Conservation (phyloP, 2,329 filamentous ascomycete species). For the Aureobasidium sp. region DNA sequence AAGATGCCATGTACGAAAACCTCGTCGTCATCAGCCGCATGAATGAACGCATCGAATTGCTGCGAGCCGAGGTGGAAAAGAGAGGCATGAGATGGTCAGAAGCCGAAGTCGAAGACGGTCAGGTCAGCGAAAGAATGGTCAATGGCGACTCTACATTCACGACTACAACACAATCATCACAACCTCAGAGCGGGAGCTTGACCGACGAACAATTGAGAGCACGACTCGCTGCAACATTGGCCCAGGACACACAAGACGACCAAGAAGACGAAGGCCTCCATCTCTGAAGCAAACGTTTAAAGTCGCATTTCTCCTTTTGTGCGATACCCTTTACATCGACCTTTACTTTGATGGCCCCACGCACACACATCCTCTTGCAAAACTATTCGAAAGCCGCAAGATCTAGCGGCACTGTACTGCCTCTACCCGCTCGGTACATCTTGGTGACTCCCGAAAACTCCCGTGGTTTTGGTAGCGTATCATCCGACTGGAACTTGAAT, state of each 20-base stretch:
- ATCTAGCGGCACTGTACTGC: constrained; percentile 89
- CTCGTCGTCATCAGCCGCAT: constrained; percentile 55
- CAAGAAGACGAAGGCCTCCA: constrained; percentile 52
- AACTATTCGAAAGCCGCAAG: constrained; percentile 50
- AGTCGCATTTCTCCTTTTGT: background rate
- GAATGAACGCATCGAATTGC: constrained; percentile 54
- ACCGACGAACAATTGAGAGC: constrained; percentile 52
- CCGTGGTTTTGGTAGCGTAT: constrained; percentile 73
- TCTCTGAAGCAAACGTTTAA: constrained; percentile 34
- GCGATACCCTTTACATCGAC: background rate
- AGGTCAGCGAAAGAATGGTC: constrained; percentile 17
- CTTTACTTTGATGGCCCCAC: background rate
- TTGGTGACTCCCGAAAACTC: constrained; percentile 67
- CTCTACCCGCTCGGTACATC: constrained; percentile 81
- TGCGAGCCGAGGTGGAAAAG: constrained; percentile 58
- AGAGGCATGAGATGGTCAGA: constrained; percentile 47
- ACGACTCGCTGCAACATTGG: constrained; percentile 49
- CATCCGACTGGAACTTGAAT: constrained; percentile 82
- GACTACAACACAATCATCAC: constrained; percentile 1
- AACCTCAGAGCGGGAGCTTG: constrained; percentile 38
- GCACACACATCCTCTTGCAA: background rate
- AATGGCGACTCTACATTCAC: constrained; percentile 4
- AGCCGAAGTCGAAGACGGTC: constrained; percentile 20
- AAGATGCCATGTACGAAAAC: constrained; percentile 67
- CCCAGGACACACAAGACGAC: constrained; percentile 30